These are phyloP conservation scores for Neurospora cerealis DNA, from an alignment of 495 filamentous ascomycete genomes.

Conservation along the genomic window DNA sequence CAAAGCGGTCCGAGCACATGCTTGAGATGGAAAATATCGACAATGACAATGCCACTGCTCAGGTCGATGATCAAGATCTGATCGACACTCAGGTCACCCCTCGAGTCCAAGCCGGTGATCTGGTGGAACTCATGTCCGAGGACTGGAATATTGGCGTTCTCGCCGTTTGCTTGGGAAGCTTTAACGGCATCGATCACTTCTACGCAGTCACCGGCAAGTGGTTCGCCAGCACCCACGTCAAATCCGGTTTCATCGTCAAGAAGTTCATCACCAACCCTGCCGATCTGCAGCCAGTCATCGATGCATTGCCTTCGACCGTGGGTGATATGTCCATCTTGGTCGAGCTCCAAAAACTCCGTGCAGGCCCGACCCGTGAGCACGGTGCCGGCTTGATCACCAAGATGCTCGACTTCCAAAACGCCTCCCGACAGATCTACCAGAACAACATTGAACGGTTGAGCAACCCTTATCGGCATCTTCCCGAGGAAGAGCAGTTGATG, in stretches of 20 bases:
- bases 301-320: slow-evolving; percentile 43
- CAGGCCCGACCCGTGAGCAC: slow-evolving; percentile 42
- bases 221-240: slow-evolving; percentile 41
- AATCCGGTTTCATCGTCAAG: slow-evolving; percentile 53
- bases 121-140: slow-evolving; percentile 50
- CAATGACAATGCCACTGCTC: neutral
- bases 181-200: slow-evolving; percentile 56
- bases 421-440: slow-evolving; percentile 43
- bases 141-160: slow-evolving; percentile 35
- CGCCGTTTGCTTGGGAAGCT: slow-evolving; percentile 59
- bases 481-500: slow-evolving; percentile 41
- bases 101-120: slow-evolving; percentile 57
- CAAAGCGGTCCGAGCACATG: neutral
- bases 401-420: slow-evolving; percentile 41
- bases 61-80: slow-evolving; percentile 6
- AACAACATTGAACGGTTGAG: slow-evolving; percentile 42
- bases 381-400: slow-evolving; percentile 39
- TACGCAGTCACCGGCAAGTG: slow-evolving; percentile 66
- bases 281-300: slow-evolving; percentile 48
- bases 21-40: slow-evolving; percentile 10
- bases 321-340: slow-evolving; percentile 28
- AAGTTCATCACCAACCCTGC: slow-evolving; percentile 45
- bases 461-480: slow-evolving; percentile 17
- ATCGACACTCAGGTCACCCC: slow-evolving; percentile 2
- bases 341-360: slow-evolving; percentile 32